Conservation (phyloP, 2,329 filamentous ascomycete genomes). For the Thielaviopsis populi region DNA sequence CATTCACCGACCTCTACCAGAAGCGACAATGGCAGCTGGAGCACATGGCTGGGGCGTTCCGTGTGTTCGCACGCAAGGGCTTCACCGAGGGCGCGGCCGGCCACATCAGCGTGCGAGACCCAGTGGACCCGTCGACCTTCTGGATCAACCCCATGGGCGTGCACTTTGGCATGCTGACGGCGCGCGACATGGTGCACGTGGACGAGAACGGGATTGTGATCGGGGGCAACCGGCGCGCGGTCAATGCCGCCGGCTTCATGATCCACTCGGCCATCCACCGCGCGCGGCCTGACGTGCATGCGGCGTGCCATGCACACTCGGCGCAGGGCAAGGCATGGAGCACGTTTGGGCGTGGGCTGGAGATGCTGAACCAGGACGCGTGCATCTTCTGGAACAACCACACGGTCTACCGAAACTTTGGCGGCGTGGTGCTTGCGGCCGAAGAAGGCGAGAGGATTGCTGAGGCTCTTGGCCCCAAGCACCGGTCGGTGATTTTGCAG, state of each 20-base stretch:
- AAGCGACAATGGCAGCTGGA: conserved; percentile 26
- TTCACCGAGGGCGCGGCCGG: conserved; percentile 47
- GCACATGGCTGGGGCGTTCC: conserved; percentile 32
- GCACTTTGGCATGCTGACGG: conserved; percentile 47
- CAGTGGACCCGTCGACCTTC: conserved; percentile 41
- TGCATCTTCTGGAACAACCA: conserved; percentile 43
- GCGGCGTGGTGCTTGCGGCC: conserved; percentile 45
- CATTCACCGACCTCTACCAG: conserved; percentile 18
- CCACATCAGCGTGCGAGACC: conserved; percentile 50
- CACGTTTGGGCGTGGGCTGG: conserved; percentile 39
- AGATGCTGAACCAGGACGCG: conserved; percentile 48
- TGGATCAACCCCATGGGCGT: conserved; percentile 51
- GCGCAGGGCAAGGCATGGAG: conserved; percentile 46
- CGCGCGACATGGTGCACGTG: conserved; percentile 46
- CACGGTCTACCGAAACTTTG: conserved; percentile 44
- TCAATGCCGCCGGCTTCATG: conserved; percentile 48
- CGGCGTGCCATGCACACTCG: conserved; percentile 47
- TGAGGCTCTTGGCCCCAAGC: conserved; percentile 36
- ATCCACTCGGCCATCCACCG: conserved; percentile 48
- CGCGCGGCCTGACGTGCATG: conserved; percentile 42
- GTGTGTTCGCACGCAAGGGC: conserved; percentile 32
- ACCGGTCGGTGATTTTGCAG: conserved; percentile 40
- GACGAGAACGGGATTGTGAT: conserved; percentile 44
- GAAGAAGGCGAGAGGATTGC: conserved; percentile 46
- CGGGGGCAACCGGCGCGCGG: conserved; percentile 38